Percentiles rank a stretch among this genome's conserved stretches.
Conservation (phyloP, 2,329 filamentous ascomycete species). For the Xylaria polymorpha region DNA sequence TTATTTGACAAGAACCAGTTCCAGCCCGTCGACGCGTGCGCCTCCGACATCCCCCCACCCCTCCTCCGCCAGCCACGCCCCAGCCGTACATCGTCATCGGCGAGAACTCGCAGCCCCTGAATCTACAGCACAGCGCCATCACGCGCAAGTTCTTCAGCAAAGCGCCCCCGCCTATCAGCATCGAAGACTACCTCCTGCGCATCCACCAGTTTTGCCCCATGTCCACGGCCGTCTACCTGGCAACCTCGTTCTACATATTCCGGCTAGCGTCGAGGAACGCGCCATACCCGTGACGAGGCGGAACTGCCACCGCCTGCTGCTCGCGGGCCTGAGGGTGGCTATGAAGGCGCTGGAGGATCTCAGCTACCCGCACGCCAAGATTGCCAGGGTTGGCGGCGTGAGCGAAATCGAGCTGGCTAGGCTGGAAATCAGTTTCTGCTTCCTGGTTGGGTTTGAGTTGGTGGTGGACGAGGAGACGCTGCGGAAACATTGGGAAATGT, state of each 20-base stretch:
- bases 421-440: conserved; percentile 90
- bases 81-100: conserved; percentile 71
- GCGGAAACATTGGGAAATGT: conserved; percentile 74
- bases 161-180: conserved; percentile 81
- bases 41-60: conserved; percentile 54
- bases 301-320: conserved; percentile 86
- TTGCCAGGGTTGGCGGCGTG: conserved; percentile 90
- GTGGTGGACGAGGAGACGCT: conserved; percentile 70
- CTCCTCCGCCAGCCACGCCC: conserved; percentile 46
- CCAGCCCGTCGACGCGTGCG: conserved; percentile 65
- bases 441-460: conserved; percentile 85
- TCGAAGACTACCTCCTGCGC: conserved; percentile 86
- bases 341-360: conserved; percentile 97
- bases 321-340: conserved; percentile 86
- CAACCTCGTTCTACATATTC: conserved; percentile 88
- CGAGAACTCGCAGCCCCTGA: conserved; percentile 77
- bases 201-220: conserved; percentile 93
- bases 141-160: conserved; percentile 95
- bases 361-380: conserved; percentile 83
- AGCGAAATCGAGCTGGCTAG: conserved; percentile 82
- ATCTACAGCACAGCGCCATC: conserved; percentile 84
- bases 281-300: conserved; percentile 83
- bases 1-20: conserved; percentile 42
- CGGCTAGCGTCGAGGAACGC: conserved; percentile 79
- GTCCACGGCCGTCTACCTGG: conserved; percentile 92